Percentiles rank a stretch among this genome's conserved stretches.
Evolutionary conservation across 1,139 yeast genomes (phyloP).

Genomic region (Saccharomycopsis hybrid): DNA sequence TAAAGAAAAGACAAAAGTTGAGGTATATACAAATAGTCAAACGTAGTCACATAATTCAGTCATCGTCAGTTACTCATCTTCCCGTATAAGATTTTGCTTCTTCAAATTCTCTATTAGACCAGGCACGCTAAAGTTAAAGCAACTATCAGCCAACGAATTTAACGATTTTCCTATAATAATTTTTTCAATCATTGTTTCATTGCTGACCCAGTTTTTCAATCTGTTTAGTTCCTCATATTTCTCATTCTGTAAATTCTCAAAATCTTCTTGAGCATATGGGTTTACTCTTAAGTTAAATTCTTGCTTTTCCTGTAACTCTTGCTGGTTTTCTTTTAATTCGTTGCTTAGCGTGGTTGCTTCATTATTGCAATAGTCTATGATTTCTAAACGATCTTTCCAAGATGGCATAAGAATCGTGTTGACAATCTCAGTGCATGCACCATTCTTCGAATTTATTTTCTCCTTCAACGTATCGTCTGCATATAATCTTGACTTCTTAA

Average conservation of each 20-base stretch:
- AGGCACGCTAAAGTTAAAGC: not conserved
- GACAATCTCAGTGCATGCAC: constrained; percentile 1
- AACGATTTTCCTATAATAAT: not conserved
- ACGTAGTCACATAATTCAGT: too few species aligned
- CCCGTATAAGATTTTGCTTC: not conserved
- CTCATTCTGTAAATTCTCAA: constrained; percentile 5
- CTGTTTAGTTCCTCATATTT: constrained; percentile 3
- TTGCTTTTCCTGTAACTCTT: not conserved
- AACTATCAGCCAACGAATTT: not conserved
- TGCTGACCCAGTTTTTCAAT: constrained; percentile 16
- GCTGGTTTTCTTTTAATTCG: not conserved
- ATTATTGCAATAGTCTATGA: constrained; percentile 7
- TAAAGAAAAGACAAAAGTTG: too few species aligned
- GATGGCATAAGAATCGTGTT: constrained; percentile 7
- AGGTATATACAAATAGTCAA: too few species aligned
- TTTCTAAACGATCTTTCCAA: constrained; percentile 11
- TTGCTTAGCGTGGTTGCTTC: not conserved
- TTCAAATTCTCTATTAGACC: not conserved
- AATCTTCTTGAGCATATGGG: constrained; percentile 19
- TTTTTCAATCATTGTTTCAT: constrained; percentile 11
- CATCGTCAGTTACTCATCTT: too few species aligned
- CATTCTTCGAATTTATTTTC: constrained; percentile 3
- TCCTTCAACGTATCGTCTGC: constrained; percentile 13
- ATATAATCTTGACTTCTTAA: constrained; percentile 12
- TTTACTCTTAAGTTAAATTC: constrained; percentile 14